A percentile compares a stretch with the other conserved stretches of the same genome.
Evolutionary conservation across 495 filamentous ascomycete genomes (phyloP).

Genomic region (Hypoxylon perforatum): DNA sequence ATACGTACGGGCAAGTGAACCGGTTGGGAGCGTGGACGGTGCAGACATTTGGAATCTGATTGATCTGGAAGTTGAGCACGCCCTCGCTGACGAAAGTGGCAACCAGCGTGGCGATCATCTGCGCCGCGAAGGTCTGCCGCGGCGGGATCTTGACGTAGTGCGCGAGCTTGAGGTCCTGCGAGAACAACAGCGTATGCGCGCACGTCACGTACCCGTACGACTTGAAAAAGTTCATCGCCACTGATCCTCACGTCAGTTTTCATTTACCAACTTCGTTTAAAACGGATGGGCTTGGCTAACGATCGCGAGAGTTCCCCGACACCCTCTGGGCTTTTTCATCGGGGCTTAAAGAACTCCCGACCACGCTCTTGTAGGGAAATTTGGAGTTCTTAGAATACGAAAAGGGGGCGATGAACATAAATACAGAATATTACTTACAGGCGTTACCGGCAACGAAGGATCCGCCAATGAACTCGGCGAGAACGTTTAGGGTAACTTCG

Average conservation of each 20-base stretch:
- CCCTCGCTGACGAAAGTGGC: slow-evolving; percentile 54
- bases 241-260: slow-evolving; percentile 5
- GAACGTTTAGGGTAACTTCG: slow-evolving; percentile 55
- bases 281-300: background rate
- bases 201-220: slow-evolving; percentile 57
- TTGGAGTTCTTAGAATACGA: background rate
- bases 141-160: slow-evolving; percentile 60
- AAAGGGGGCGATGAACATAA: too few relatives aligned
- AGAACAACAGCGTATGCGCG: slow-evolving; percentile 52
- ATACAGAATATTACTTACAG: slow-evolving; percentile 17
- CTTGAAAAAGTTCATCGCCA: slow-evolving; percentile 60
- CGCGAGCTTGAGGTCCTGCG: slow-evolving; percentile 55
- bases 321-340: background rate
- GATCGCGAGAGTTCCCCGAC: background rate
- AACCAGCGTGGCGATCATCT: slow-evolving; percentile 54
- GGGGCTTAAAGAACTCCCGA: background rate
- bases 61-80: slow-evolving; percentile 56
- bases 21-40: slow-evolving; percentile 52
- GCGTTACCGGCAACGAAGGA: slow-evolving; percentile 54
- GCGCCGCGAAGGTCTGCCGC: slow-evolving; percentile 54
- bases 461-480: slow-evolving; percentile 60
- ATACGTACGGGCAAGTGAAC: slow-evolving; percentile 51
- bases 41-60: slow-evolving; percentile 51
- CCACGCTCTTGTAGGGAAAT: background rate
- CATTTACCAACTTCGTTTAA: background rate